phyloP scores from a whole-genome alignment of 2,329 filamentous ascomycete species.

The Aspergillus amoenus region DNA sequence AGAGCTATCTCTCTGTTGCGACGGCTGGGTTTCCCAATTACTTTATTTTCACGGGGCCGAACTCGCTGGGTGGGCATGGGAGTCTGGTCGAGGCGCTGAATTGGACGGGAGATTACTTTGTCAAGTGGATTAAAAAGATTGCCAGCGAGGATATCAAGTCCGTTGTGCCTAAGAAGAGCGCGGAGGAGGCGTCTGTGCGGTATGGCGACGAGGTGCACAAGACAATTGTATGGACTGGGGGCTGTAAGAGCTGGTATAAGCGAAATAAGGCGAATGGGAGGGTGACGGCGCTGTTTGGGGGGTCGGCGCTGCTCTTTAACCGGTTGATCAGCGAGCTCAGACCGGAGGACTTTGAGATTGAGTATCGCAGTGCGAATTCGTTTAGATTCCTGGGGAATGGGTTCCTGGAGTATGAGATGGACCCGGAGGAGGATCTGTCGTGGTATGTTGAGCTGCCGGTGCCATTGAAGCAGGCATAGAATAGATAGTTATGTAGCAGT shows the following conservation, averaged over 20 bases:
- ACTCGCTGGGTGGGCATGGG: slow-evolving; percentile 30
- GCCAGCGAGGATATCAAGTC: slow-evolving; percentile 30
- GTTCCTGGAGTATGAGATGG: slow-evolving; percentile 36
- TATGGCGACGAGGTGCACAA: slow-evolving; percentile 52
- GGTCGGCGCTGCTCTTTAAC: slow-evolving; percentile 42
- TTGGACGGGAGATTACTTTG: slow-evolving; percentile 30
- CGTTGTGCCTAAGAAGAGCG: slow-evolving; percentile 41
- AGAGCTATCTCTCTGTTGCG: slow-evolving; percentile 27
- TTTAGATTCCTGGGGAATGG: slow-evolving; percentile 53
- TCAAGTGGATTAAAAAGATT: slow-evolving; percentile 34
- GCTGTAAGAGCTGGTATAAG: slow-evolving; percentile 57
- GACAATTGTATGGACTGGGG: slow-evolving; percentile 26
- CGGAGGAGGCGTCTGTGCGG: slow-evolving; percentile 49
- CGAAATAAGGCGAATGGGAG: slow-evolving; percentile 44
- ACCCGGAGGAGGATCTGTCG: slow-evolving; percentile 25
- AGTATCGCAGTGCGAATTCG: slow-evolving; percentile 45
- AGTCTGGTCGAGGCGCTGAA: slow-evolving; percentile 23
- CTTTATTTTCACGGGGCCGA: slow-evolving; percentile 33
- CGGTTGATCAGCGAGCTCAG: slow-evolving; percentile 40
- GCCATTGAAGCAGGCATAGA: too few species aligned
- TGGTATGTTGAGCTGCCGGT: slow-evolving; percentile 22
- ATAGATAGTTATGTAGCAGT: too few species aligned
- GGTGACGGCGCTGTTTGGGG: slow-evolving; percentile 48
- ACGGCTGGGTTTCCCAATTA: slow-evolving; percentile 30
- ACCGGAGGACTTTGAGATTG: slow-evolving; percentile 51